phyloP scores from a whole-genome alignment of 805 yeast species.

The Myxozyma neotropica region DNA sequence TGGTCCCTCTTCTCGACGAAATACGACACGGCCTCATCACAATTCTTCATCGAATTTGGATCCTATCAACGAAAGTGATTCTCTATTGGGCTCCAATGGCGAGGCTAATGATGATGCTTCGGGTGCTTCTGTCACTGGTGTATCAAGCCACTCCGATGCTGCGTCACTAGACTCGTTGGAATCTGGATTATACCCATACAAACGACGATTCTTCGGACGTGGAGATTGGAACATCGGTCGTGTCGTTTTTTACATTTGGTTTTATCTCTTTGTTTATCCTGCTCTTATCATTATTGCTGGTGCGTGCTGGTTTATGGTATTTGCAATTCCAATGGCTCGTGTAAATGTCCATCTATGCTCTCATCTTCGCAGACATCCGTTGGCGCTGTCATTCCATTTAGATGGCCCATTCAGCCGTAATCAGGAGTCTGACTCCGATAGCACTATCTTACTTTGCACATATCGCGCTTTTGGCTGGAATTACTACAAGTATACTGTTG shows the following conservation, averaged over 20 bases:
- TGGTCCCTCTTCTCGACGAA: slow-evolving; percentile 51
- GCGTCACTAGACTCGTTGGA: slow-evolving; percentile 21
- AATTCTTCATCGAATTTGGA: slow-evolving; percentile 14
- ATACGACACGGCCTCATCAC: slow-evolving; percentile 1
- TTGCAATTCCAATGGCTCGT: slow-evolving; percentile 92
- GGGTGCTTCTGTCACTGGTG: slow-evolving; percentile 1
- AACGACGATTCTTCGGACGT: slow-evolving; percentile 75
- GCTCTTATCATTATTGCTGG: slow-evolving; percentile 56
- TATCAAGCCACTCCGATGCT: background rate
- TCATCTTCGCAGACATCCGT: slow-evolving; percentile 87
- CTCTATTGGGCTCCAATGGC: slow-evolving; percentile 24
- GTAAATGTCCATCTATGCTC: slow-evolving; percentile 65
- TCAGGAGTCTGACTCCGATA: slow-evolving; percentile 38
- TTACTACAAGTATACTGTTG: slow-evolving; percentile 94
- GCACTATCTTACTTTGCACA: slow-evolving; percentile 76
- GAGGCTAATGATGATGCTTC: slow-evolving; percentile 27
- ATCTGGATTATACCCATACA: slow-evolving; percentile 16
- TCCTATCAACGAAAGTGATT: slow-evolving; percentile 26
- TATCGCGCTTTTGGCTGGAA: slow-evolving; percentile 90
- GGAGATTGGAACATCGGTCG: slow-evolving; percentile 90
- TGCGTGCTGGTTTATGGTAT: slow-evolving; percentile 77
- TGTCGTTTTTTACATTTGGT: slow-evolving; percentile 69
- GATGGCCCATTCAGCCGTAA: slow-evolving; percentile 44
- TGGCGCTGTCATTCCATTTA: slow-evolving; percentile 68
- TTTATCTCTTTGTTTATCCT: slow-evolving; percentile 73